Evolutionary conservation across 176 grass and related monocot species (phyloP).

Genomic region (Raddia distichophylla): DNA sequence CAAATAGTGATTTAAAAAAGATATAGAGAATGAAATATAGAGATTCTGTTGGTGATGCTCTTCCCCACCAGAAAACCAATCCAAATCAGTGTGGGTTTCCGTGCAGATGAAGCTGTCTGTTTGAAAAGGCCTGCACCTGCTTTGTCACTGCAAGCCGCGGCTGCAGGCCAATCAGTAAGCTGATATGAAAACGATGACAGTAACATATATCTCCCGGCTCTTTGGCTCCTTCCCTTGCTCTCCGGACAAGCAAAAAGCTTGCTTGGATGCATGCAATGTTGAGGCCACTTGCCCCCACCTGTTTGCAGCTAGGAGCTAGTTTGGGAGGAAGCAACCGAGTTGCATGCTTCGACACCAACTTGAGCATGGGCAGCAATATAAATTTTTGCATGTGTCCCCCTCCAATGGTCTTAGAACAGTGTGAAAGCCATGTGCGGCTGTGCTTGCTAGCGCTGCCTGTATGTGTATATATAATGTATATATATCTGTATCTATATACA

Average conservation of each 20-base stretch:
- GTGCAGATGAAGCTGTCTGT: too few species aligned
- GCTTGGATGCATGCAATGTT: neutral
- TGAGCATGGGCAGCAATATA: neutral
- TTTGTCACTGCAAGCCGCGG: too few species aligned
- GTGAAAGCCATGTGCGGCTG: neutral
- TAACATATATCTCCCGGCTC: too few species aligned
- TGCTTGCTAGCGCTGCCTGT: neutral
- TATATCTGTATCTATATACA: neutral
- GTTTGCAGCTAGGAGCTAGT: neutral
- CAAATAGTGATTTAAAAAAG: too few species aligned
- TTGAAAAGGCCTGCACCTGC: too few species aligned
- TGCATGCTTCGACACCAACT: neutral
- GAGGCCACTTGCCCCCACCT: neutral
- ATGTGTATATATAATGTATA: neutral
- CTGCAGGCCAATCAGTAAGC: too few species aligned
- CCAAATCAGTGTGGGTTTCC: neutral
- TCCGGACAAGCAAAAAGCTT: neutral
- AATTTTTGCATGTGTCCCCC: neutral
- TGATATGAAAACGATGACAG: too few species aligned
- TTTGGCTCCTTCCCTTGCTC: neutral
- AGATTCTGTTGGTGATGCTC: too few species aligned
- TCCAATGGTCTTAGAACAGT: neutral
- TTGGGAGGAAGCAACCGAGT: too few species aligned
- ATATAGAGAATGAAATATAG: too few species aligned
- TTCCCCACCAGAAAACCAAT: neutral